phyloP scores from a whole-genome alignment of 1,284 basidiomycete genomes.

The Gomphus sp. region DNA sequence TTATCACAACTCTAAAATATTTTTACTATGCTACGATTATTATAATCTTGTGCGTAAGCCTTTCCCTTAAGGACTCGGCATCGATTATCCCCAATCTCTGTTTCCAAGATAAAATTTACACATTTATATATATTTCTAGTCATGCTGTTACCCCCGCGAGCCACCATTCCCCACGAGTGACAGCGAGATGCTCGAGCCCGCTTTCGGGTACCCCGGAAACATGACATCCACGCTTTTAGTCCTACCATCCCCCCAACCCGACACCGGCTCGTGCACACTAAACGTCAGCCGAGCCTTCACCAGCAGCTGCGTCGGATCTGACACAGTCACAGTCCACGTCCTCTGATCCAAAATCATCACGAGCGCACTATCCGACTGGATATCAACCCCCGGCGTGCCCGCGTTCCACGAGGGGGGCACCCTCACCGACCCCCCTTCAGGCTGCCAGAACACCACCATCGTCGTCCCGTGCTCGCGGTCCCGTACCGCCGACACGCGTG shows the following conservation, averaged over 20 bases:
- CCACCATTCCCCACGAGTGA: background rate
- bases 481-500: constrained; percentile 30
- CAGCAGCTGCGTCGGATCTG: constrained; percentile 45
- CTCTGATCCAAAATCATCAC: constrained; percentile 35
- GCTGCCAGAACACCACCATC: constrained; percentile 35
- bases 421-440: constrained; percentile 11
- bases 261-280: constrained; percentile 17
- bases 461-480: constrained; percentile 29
- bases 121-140: no score
- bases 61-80: background rate
- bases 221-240: constrained; percentile 22
- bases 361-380: constrained; percentile 32
- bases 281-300: constrained; percentile 20
- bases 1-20: background rate
- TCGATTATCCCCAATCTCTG: background rate
- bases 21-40: background rate
- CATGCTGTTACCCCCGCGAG: no score
- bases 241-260: constrained; percentile 21
- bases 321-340: constrained; percentile 37
- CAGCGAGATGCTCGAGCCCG: constrained; percentile 34
- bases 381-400: constrained; percentile 23
- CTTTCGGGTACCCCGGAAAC: constrained; percentile 24
- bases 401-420: constrained; percentile 12
- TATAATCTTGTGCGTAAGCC: background rate
- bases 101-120: no score